These are phyloP conservation scores for Leishmania mexicana DNA, from an alignment of 208 protist species.

Conservation along the genomic window DNA sequence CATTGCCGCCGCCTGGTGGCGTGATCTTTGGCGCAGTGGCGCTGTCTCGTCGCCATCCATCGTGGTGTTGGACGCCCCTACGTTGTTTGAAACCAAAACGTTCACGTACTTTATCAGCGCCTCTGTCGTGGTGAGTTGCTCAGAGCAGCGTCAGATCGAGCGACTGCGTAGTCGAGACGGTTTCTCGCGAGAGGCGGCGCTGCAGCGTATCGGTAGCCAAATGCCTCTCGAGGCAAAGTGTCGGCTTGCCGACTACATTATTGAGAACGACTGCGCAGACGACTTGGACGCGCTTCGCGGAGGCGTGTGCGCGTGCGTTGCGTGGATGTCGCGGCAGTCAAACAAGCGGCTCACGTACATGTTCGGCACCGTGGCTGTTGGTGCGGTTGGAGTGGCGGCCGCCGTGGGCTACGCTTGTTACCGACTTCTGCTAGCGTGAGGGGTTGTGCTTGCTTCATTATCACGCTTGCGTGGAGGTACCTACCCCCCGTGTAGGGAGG, in stretches of 20 bases:
- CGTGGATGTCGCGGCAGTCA: slow-evolving; percentile 68
- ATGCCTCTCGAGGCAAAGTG: slow-evolving; percentile 81
- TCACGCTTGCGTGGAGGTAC: neutral
- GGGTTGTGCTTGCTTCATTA: neutral
- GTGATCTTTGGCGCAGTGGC: slow-evolving; percentile 28
- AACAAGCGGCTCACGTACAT: slow-evolving; percentile 38
- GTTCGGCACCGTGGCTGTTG: slow-evolving; percentile 22
- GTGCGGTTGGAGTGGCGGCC: slow-evolving; percentile 12
- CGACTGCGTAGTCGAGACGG: slow-evolving; percentile 64
- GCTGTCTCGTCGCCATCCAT: slow-evolving; percentile 20
- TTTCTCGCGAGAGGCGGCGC: slow-evolving; percentile 46
- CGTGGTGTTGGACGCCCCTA: slow-evolving; percentile 88
- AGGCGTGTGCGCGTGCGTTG: slow-evolving; percentile 43
- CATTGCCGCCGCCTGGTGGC: slow-evolving; percentile 70
- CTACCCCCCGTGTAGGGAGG: neutral
- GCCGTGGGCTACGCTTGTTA: slow-evolving; percentile 15
- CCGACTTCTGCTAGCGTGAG: slow-evolving; percentile 7
- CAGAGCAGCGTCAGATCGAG: slow-evolving; percentile 58
- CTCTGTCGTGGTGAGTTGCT: slow-evolving; percentile 70
- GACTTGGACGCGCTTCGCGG: slow-evolving; percentile 35
- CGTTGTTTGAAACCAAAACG: slow-evolving; percentile 84
- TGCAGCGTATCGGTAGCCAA: slow-evolving; percentile 69
- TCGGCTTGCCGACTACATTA: slow-evolving; percentile 64
- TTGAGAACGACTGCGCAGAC: slow-evolving; percentile 66
- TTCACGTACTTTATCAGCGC: slow-evolving; percentile 79